Evolutionary conservation across 208 protist genomes (phyloP), one percentile per base, ranked within the genome.

Genomic region (Trypanosoma mega): DNA sequence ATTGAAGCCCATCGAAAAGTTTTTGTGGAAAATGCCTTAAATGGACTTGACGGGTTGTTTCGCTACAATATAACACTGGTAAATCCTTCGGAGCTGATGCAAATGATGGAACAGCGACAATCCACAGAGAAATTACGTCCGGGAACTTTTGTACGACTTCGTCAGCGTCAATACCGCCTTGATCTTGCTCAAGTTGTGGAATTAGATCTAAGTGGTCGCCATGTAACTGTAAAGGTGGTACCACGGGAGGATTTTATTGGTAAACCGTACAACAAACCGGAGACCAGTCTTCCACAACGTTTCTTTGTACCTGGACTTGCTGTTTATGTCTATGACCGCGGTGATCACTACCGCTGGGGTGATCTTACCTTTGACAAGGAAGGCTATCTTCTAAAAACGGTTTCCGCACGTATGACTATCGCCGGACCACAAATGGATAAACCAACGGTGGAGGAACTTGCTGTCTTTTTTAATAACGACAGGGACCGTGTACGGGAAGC

Each of bases 11-110:
- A 93, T 56, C 84, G 92, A 3, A 88, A 95, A 68, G 60, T 78
- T 34, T 94, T 95, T 73, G 92, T 97, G 21, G 80, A 91, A 71
- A 90, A 91, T 56, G 87, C 85, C 30, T 58, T 97, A 27, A 91
- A 86, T 59, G 92, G 92, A 5, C 69, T 97, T 24, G 85, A 88
- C 46, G 87, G 88, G 36, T 43, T 93, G 14, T 95, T 94, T 57
- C 81, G 88, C 21, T 88, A 79, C 60, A 86, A 90, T 34, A 94
- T 97, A 56, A 80, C 82, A 45, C 72, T 90, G 23, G 88, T 97
- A 18, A 78, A 93, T 37, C 85, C 88, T 5, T 75, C 73, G 16
- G 85, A 97, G 59, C 64, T 97, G 69, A 78, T 96, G 72, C 85
- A 96, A 63, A 90, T 92, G 76, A 82, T 96, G 80, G 84, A 96